phyloP scores from a whole-genome alignment of 1,139 yeast species.

The Debaryomyces psychrophilus region DNA sequence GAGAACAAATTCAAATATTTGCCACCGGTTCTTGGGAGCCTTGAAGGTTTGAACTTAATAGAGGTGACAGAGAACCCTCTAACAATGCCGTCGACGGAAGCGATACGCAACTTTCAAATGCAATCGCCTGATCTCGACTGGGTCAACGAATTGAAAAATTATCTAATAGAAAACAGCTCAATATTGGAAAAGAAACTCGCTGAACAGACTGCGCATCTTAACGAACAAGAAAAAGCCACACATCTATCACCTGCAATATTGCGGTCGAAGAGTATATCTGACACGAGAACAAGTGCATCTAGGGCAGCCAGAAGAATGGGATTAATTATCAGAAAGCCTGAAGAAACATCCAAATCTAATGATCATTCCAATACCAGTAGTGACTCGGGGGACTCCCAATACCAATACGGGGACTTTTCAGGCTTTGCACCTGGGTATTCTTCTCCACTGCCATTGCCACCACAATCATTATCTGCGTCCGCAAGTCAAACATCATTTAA shows the following conservation, averaged over 20 bases:
- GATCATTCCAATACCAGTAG: slow-evolving; percentile 15
- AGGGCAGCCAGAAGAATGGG: slow-evolving; percentile 69
- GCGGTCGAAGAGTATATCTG: slow-evolving; percentile 61
- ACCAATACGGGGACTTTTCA: not conserved
- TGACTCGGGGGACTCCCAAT: slow-evolving; percentile 10
- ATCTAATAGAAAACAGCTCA: slow-evolving; percentile 35
- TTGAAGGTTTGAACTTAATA: slow-evolving; percentile 59
- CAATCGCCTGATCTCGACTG: slow-evolving; percentile 54
- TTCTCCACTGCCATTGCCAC: slow-evolving; percentile 18
- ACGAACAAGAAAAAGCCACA: slow-evolving; percentile 15
- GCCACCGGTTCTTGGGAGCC: slow-evolving; percentile 57
- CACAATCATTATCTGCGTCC: slow-evolving; percentile 24
- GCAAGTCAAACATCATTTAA: slow-evolving; percentile 31
- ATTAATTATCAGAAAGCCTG: slow-evolving; percentile 54
- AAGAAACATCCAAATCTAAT: slow-evolving; percentile 17
- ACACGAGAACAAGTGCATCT: slow-evolving; percentile 60
- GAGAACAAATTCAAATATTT: slow-evolving; percentile 61
- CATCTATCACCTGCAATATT: slow-evolving; percentile 21
- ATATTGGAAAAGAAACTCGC: slow-evolving; percentile 27
- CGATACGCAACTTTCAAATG: slow-evolving; percentile 37
- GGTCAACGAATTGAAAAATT: slow-evolving; percentile 53
- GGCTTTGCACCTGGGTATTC: slow-evolving; percentile 4
- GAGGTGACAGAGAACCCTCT: slow-evolving; percentile 75
- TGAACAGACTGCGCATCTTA: slow-evolving; percentile 18
- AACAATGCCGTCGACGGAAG: slow-evolving; percentile 49